phyloP scores from a whole-genome alignment of 352 stramenopile species.

The Globisporangium sylvaticum region DNA sequence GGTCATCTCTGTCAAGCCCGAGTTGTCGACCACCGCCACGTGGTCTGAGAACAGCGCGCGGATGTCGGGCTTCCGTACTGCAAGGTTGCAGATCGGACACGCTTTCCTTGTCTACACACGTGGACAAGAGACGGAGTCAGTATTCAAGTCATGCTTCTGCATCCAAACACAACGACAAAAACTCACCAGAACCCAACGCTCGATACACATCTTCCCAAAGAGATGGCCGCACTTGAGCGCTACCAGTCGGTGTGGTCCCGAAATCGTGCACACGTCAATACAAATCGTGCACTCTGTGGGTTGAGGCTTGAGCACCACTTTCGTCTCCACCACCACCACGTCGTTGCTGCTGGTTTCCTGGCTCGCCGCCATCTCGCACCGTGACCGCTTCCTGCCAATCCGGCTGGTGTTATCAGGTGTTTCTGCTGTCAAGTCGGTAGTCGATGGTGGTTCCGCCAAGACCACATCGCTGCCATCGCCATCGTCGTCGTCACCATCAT shows the following conservation, averaged over 20 bases:
- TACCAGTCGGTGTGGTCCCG: conserved; percentile 60
- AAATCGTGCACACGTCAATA: conserved; percentile 59
- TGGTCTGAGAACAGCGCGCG: conserved; percentile 58
- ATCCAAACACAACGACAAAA: background rate
- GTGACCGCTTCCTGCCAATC: conserved; percentile 13
- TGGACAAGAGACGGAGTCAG: background rate
- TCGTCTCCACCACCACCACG: conserved; percentile 8
- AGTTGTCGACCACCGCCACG: conserved; percentile 35
- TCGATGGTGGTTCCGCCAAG: background rate
- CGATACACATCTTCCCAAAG: conserved; percentile 73
- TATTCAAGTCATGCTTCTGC: too few species aligned
- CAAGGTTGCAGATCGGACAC: conserved; percentile 30
- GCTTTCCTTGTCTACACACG: background rate
- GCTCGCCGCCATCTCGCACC: conserved; percentile 3
- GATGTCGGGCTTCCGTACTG: conserved; percentile 42
- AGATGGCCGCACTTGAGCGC: conserved; percentile 74
- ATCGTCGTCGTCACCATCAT: background rate
- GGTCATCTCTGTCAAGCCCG: conserved; percentile 19
- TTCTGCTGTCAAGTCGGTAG: background rate
- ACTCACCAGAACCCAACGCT: conserved; percentile 51
- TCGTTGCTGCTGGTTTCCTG: background rate
- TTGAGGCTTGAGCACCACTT: conserved; percentile 36
- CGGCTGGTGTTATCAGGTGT: background rate
- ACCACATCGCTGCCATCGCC: background rate
- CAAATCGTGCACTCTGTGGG: conserved; percentile 74